Percentiles rank a stretch among this genome's conserved stretches.
Conservation (phyloP, 1,284 basidiomycete genomes). For the Marasmius sp. region DNA sequence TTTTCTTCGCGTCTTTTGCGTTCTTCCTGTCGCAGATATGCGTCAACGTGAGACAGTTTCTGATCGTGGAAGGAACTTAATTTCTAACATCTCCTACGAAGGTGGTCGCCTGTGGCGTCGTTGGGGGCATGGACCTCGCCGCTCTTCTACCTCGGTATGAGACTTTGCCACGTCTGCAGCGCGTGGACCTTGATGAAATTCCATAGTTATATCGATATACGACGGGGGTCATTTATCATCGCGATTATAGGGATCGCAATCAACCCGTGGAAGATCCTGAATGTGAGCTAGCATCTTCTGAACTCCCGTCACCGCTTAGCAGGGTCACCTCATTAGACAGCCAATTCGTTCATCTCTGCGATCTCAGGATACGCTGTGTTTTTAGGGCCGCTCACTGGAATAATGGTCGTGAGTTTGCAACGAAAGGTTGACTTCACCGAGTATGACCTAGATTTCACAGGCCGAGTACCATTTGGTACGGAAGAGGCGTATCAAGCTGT, state of each 20-base stretch:
- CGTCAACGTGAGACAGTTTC: constrained; percentile 22
- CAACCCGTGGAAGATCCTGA: constrained; percentile 31
- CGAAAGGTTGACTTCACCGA: background rate
- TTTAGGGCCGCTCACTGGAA: constrained; percentile 29
- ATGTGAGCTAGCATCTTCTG: constrained; percentile 17
- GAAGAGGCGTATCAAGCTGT: constrained; percentile 23
- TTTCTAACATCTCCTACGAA: constrained; percentile 1
- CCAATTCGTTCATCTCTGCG: constrained; percentile 30
- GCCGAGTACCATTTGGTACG: constrained; percentile 27
- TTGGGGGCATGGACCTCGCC: constrained; percentile 31
- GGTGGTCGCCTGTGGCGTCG: constrained; percentile 28
- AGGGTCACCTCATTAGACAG: constrained; percentile 18
- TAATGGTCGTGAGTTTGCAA: constrained; percentile 27
- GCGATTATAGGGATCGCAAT: constrained; percentile 29
- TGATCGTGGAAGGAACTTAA: background rate
- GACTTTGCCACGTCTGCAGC: background rate
- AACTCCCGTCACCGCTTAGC: background rate
- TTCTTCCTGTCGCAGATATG: constrained; percentile 29
- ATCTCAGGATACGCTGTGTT: constrained; percentile 31
- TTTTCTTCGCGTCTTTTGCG: constrained; percentile 31
- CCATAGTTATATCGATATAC: constrained; percentile 25
- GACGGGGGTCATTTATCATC: constrained; percentile 28
- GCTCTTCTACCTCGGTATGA: constrained; percentile 22
- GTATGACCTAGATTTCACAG: constrained; percentile 10
- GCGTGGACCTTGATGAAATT: background rate